Conservation (phyloP, 176 grass and related monocot species). For the Leersia perrieri region DNA sequence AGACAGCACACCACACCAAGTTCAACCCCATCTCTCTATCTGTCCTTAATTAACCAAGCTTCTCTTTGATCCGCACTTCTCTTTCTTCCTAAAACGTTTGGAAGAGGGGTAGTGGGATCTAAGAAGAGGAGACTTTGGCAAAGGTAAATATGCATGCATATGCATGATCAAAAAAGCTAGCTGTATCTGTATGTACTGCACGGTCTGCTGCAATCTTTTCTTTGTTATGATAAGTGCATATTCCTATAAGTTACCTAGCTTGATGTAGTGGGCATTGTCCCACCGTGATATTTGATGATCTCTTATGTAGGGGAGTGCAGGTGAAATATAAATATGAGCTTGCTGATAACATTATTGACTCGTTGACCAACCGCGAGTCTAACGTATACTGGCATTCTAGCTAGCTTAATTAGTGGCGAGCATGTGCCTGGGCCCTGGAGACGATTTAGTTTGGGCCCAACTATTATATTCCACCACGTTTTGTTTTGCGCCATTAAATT, state of each 20-base stretch:
- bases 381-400: neutral
- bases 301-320: neutral
- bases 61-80: neutral
- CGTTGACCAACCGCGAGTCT: neutral
- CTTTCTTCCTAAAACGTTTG: neutral
- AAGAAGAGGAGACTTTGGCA: neutral
- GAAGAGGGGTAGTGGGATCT: neutral
- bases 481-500: neutral
- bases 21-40: neutral
- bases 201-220: neutral
- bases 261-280: neutral
- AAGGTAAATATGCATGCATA: conserved; percentile 13
- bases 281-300: neutral
- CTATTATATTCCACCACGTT: conserved; percentile 12
- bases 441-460: neutral
- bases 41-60: neutral
- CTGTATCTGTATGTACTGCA: neutral
- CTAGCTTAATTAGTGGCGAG: neutral
- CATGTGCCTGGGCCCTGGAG: neutral
- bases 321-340: neutral
- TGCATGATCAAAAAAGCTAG: neutral
- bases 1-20: conserved; percentile 22
- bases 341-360: neutral
- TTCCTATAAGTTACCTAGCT: neutral
- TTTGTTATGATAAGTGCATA: neutral